Conservation (phyloP, 129 eudicot species). For the Flaveria brownii region DNA sequence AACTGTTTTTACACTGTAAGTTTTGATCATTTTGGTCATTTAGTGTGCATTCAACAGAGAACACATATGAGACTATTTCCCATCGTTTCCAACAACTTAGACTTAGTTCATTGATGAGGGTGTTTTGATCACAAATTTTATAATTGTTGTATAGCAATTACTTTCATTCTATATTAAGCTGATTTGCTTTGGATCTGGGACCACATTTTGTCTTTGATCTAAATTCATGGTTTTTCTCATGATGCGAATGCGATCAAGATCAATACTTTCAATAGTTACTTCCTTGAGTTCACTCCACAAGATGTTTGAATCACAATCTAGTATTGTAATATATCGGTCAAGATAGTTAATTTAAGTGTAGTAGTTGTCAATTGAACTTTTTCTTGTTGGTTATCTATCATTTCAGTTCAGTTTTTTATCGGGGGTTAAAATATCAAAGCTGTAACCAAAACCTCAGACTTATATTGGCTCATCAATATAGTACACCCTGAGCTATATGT, state of each 20-base stretch:
- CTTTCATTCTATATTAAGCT: constrained; percentile 5
- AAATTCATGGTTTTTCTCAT: constrained; percentile 3
- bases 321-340: not conserved
- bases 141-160: constrained; percentile 9
- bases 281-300: constrained; percentile 1
- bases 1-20: too few species aligned
- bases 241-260: constrained; percentile 10
- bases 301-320: not conserved
- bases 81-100: not conserved
- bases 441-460: not conserved
- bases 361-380: not conserved
- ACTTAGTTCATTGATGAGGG: constrained; percentile 1
- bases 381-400: not conserved
- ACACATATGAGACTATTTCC: too few species aligned
- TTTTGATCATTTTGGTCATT: too few species aligned
- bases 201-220: constrained; percentile 16
- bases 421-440: not conserved
- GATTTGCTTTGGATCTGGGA: constrained; percentile 31
- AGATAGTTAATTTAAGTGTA: not conserved
- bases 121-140: not conserved
- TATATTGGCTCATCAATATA: too few species aligned
- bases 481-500: too few species aligned
- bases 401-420: not conserved
- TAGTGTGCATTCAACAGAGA: too few species aligned
- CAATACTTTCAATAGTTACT: not conserved